A percentile compares a stretch with the other conserved stretches of the same genome.
Evolutionary conservation across 2,329 filamentous ascomycete species (phyloP).

Genomic region (Furcasterigmium sp.): DNA sequence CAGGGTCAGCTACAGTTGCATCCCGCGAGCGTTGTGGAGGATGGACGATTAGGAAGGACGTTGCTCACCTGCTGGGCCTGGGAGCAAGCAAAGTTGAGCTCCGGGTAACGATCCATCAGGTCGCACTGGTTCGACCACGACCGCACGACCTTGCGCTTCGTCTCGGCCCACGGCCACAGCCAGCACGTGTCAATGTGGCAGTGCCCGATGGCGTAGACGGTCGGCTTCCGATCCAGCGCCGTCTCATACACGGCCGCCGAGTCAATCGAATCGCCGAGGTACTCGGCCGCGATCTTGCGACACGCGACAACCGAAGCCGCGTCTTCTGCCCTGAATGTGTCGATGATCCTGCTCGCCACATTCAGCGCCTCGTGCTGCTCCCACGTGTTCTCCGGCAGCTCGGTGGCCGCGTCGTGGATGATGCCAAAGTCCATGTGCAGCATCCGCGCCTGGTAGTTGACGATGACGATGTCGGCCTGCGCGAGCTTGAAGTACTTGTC

Average conservation of each 20-base stretch:
- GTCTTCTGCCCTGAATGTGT: slow-evolving; percentile 77
- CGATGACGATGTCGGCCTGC: slow-evolving; percentile 79
- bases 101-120: slow-evolving; percentile 89
- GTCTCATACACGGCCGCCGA: slow-evolving; percentile 79
- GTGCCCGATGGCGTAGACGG: slow-evolving; percentile 88
- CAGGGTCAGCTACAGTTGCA: too few species aligned
- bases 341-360: slow-evolving; percentile 82
- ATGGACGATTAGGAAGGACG: too few species aligned
- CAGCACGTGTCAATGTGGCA: slow-evolving; percentile 98
- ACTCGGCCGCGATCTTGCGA: slow-evolving; percentile 76
- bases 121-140: slow-evolving; percentile 98
- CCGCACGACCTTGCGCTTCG: slow-evolving; percentile 89
- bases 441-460: slow-evolving; percentile 79
- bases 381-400: slow-evolving; percentile 84
- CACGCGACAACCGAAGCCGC: slow-evolving; percentile 73
- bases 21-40: too few species aligned
- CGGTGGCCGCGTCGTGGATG: slow-evolving; percentile 83
- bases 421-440: slow-evolving; percentile 95
- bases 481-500: slow-evolving; percentile 73
- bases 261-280: slow-evolving; percentile 76
- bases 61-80: slow-evolving; percentile 96
- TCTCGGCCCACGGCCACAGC: slow-evolving; percentile 98
- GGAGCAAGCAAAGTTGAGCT: slow-evolving; percentile 87
- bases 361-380: slow-evolving; percentile 83
- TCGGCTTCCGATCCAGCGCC: slow-evolving; percentile 65